These are phyloP conservation scores for Boehmeria nivea DNA, from an alignment of 306 rosid genomes.

Conservation along the genomic window DNA sequence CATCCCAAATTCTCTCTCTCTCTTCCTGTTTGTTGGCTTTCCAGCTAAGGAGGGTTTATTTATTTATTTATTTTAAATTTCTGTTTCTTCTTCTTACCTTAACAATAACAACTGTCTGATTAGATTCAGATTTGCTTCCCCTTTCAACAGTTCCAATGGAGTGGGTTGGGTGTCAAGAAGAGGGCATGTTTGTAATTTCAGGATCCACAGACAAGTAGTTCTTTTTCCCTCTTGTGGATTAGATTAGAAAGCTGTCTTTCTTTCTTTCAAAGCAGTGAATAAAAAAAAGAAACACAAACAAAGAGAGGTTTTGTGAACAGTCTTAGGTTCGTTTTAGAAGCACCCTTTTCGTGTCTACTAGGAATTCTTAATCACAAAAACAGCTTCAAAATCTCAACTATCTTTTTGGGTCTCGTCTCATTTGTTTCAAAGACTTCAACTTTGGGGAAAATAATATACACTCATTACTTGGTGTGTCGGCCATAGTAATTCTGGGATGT, in stretches of 20 bases:
- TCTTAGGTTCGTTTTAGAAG: conserved; percentile 5
- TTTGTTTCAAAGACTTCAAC: background rate
- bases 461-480: background rate
- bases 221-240: conserved; percentile 11
- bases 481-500: background rate
- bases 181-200: conserved; percentile 32
- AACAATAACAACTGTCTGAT: background rate
- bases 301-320: conserved; percentile 15
- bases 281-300: no score
- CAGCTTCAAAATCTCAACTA: conserved; percentile 12
- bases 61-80: conserved; percentile 10
- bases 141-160: conserved; percentile 19
- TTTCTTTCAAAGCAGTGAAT: conserved; percentile 10
- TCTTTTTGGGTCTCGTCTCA: conserved; percentile 17
- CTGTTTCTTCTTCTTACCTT: conserved; percentile 8
- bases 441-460: background rate
- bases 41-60: conserved; percentile 19
- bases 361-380: no score
- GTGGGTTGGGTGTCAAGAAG: no score
- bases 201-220: conserved; percentile 10
- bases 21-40: conserved; percentile 14
- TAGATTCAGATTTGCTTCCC: background rate
- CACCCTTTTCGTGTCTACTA: conserved; percentile 8
- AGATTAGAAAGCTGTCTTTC: conserved; percentile 12
- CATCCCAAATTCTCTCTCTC: conserved; percentile 3